Evolutionary conservation across 495 filamentous ascomycete species (phyloP).

Genomic region (Neurospora sp.): DNA sequence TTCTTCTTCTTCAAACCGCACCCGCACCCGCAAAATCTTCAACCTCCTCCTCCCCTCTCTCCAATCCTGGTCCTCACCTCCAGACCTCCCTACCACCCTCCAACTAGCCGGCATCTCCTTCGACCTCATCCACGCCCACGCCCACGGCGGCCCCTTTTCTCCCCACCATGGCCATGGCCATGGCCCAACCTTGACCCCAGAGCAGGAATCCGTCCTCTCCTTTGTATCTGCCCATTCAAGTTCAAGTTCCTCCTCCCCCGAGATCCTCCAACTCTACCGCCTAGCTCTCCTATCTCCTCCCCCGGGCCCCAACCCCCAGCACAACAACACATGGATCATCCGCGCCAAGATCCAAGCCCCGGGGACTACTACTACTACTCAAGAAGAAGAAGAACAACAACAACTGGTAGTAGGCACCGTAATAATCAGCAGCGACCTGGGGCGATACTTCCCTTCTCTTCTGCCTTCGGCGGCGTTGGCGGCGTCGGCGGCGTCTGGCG

Average conservation of each 20-base stretch:
- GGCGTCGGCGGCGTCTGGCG: conserved; percentile 19
- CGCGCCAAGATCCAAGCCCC: conserved; percentile 53
- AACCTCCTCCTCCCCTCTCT: conserved; percentile 57
- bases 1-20: conserved; percentile 63
- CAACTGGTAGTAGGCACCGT: conserved; percentile 66
- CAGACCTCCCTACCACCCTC: conserved; percentile 59
- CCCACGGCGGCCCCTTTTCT: conserved; percentile 25
- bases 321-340: conserved; percentile 41
- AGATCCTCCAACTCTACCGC: conserved; percentile 74
- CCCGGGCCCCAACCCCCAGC: neutral
- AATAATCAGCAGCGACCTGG: conserved; percentile 64
- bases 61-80: conserved; percentile 60
- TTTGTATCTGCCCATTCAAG: conserved; percentile 57
- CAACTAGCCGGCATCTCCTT: conserved; percentile 58
- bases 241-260: conserved; percentile 47
- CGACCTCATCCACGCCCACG: conserved; percentile 55
- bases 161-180: no score
- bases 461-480: conserved; percentile 1
- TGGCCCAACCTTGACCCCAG: neutral
- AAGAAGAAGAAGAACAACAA: conserved; percentile 29
- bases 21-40: conserved; percentile 23
- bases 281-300: conserved; percentile 50
- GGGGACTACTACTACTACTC: no score
- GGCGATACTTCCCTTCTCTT: conserved; percentile 48
- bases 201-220: conserved; percentile 50